Evolutionary conservation across 2,329 filamentous ascomycete species (phyloP), one percentile per base, ranked within the genome.

Genomic region (Xylariales sp.): DNA sequence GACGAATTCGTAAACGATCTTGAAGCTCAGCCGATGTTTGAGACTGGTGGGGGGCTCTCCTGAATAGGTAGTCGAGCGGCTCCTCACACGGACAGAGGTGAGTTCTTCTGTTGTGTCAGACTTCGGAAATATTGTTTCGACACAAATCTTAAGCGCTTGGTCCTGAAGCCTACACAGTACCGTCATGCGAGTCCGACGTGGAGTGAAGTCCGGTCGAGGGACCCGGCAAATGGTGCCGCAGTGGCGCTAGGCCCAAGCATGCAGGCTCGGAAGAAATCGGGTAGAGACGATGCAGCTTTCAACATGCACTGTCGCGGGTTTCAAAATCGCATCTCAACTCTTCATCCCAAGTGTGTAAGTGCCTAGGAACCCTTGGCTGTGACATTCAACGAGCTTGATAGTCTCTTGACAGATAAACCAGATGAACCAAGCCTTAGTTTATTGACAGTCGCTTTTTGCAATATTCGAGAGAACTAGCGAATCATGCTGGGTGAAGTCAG

Each of bases 1-100:
- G 20, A 16, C 14, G 22, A 18, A 22, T 27, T 38, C 21, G 35
- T 22, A 35, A 35, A 35, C 33, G 5, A 35, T 38, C 35, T 12
- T 39, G 36, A 39, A 39, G 36, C 38, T 33, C 18, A 22, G 38
- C 19, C 29, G 28, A 9, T 33, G 38, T 40, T 40, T 40, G 38
- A 40, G 38, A n/a, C 19, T 20, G 38, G 38, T 40, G 38, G 38
- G 22, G 28, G 20, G 19, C 14, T 6, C 16, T 40, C 19, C 36
- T 21, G 14, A 18, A 8, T 11, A 18, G 20, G 22, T 29, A 18
- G 27, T 39, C 36, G 22, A n/a, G 36, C 36, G 16, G 36, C 27
- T 19, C 27, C n/a, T 31, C 36, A 39, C 15, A 31, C 16, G 16
- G 25, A 31, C 36, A 39, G 21, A 19, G 27, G n/a, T 20, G 36